Base-by-base conservation (phyloP, 2,329 filamentous ascomycete species). In the Neoascochyta sp. region DNA sequence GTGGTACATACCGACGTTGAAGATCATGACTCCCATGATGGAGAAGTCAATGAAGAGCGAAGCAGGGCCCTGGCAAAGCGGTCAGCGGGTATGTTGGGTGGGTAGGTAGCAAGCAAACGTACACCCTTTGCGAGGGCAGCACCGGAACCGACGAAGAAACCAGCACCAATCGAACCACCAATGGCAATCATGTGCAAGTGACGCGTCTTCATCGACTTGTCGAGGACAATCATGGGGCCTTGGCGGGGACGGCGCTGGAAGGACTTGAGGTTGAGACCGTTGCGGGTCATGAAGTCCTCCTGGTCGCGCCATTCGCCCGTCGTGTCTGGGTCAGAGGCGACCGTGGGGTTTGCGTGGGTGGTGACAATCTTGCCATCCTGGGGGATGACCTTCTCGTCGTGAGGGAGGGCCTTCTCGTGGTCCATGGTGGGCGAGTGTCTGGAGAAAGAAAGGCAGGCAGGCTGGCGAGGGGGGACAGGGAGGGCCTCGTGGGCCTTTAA, bases 121-220 rank as follows among this genome's bases (percentile, higher is more conserved):
- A 68, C 71, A 62, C 75, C 75, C 34, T 62, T 68, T 40, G 51
- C 51, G n/a, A 78, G 60, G 25, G 75, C 75, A 44, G 62, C 53
- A 45, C 75, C 75, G 19, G 74, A 76, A 47, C 75, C 74, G 51
- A 78, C 75, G 56, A 78, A 79, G 65, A 79, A 76, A 64, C 75
- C 75, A 54, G 75, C 75, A 57, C 75, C 75, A 33, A 79, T 79
- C 17, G 74, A 76, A 36, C 75, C 75, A 51, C 74, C 74, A 22
- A 78, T 94, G 9, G 90, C 90, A 70, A 95, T 95, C 90, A 95
- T 95, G 68, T 79, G 72, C 45, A 79, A 60, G 58, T 79, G 75
- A 42, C 75, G 71, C 29, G 66, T 64, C 64, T 74, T 73, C 66
- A 79, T 74, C 46, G 57, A 59, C 47, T 54, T 59, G 52, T 62